Evolutionary conservation across 805 yeast genomes (phyloP), one percentile per base, ranked within the genome.

Genomic region (Brettanomyces anomalus): DNA sequence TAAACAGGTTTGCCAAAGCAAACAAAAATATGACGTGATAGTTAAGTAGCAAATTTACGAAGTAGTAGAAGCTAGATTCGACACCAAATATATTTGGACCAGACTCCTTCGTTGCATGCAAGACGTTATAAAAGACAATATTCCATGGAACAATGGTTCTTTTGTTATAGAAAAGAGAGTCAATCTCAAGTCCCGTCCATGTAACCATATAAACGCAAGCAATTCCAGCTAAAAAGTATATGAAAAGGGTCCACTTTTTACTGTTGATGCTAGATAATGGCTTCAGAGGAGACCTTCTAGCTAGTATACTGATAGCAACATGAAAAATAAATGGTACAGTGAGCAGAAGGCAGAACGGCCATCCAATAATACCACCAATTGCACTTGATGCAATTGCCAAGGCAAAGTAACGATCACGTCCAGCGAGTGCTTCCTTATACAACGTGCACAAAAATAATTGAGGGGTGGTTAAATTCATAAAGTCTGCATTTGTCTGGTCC

Each of bases 81-180:
- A 75, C 75, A 21, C 97, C 97, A 62, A 88, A 90, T 19, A 90
- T 87, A 46, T 85, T 81, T 1, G 97, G 97, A 0, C 97, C 97
- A 20, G 85, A 70, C 5, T 72, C 72, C 35, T 76, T 84, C 44
- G 70, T 67, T 0, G 94, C 79, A 55, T 69, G 60, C 44, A 81
- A 63, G 2, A 89, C 96, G 54, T 90, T 89, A 62, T 90, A 90
- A 18, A 77, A 60, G 4, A 88, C 81, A 48, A 88, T 88, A 56
- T 89, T 90, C 50, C 81, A 66, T 0, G 96, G 89, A 2, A 89
- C 94, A 24, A 85, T 70, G 1, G 74, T 70, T 6, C 76, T 56
- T 40, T 71, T 72, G 6, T 74, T 68, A 57, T 87, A 89, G 47
- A 79, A 76, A 13, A 61, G 52, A 2, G 81, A 76, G 57, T 90